A percentile compares a stretch with the other conserved stretches of the same genome.
Evolutionary conservation across 495 filamentous ascomycete genomes (phyloP).

Genomic region (Melanomma pulvis-pyrius): DNA sequence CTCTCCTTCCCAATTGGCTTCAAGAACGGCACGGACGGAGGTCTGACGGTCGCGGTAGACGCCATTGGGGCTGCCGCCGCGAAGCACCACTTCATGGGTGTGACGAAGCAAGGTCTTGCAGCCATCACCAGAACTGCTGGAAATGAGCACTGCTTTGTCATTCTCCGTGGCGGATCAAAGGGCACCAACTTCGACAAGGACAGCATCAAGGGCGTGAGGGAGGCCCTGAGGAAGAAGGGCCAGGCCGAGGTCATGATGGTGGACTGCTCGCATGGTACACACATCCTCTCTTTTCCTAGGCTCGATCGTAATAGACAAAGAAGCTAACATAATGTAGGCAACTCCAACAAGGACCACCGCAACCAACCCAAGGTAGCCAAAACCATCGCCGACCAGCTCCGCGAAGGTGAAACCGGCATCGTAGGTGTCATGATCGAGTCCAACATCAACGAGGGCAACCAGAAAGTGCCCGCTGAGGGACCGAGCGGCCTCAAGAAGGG

Average conservation of each 20-base stretch:
- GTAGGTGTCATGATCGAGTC: conserved; percentile 98
- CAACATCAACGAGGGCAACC: conserved; percentile 93
- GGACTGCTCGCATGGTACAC: conserved; percentile 88
- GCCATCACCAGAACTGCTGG: conserved; percentile 90
- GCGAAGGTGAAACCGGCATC: conserved; percentile 83
- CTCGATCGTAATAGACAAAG: background rate
- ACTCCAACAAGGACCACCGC: conserved; percentile 73
- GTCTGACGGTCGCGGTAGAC: conserved; percentile 90
- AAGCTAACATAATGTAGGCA: conserved; percentile 52
- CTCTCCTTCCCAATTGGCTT: conserved; percentile 97
- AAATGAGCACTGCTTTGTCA: conserved; percentile 97
- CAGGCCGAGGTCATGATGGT: conserved; percentile 93
- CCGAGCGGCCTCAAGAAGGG: conserved; percentile 80
- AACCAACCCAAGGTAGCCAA: conserved; percentile 94
- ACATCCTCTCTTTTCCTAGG: background rate
- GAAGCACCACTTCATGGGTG: conserved; percentile 96
- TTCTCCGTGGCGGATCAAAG: conserved; percentile 84
- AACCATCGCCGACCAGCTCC: conserved; percentile 79
- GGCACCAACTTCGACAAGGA: conserved; percentile 95
- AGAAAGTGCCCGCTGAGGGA: conserved; percentile 88
- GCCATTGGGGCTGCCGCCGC: conserved; percentile 90
- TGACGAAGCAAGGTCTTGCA: conserved; percentile 97
- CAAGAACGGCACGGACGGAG: conserved; percentile 99
- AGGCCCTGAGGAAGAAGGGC: conserved; percentile 79
- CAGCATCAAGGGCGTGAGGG: conserved; percentile 75